Evolutionary conservation across 176 grass and related monocot genomes (phyloP), one percentile per base, ranked within the genome.

Genomic region (Canna indica): DNA sequence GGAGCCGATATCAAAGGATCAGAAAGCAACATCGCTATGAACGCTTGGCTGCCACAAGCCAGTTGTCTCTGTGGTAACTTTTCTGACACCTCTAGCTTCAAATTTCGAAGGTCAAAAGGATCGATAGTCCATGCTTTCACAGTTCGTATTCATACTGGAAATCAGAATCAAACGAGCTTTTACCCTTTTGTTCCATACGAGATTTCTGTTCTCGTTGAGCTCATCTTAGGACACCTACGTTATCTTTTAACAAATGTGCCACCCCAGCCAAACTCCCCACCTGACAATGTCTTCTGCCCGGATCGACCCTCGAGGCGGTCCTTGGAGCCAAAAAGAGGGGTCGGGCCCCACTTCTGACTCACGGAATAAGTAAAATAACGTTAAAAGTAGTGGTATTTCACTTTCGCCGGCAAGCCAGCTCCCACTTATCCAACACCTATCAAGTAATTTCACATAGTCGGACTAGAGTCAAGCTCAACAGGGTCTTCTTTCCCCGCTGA

Each of bases 341-440:
- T 38, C 26, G 36, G 16, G 78, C 78, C 81, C 81, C 47, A 33
- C 81, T 68, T 83, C 62, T 62, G 70, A 63, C 62, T 32, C 69
- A 84, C 54, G 77, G 72, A 84, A 84, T 84, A 84, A 84, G 82
- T 84, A 84, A 84, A 84, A 84, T 84, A 84, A 84, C 77, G 66
- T 84, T 84, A 84, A 84, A 84, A 84, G 72, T 84, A 84, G 72
- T 84, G 77, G 77, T 84, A 84, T 84, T 84, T 84, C 82, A 80
- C 64, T 79, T 84, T 44, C 56, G 82, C 82, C 71, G 78, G 78
- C 61, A 6, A 64, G 32, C 32, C 32, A 17, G 31, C 65, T 68
- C 65, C 66, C 65, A 68, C 65, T 68, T 70, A 70, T 70, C 68
- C 68, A 50, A 70, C 62, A 38, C 62, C 62, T 64, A 30, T 64